A percentile compares a stretch with the other conserved stretches of the same genome.
Conservation (phyloP, 1,284 basidiomycete genomes). For the Entoloma clypeatum region DNA sequence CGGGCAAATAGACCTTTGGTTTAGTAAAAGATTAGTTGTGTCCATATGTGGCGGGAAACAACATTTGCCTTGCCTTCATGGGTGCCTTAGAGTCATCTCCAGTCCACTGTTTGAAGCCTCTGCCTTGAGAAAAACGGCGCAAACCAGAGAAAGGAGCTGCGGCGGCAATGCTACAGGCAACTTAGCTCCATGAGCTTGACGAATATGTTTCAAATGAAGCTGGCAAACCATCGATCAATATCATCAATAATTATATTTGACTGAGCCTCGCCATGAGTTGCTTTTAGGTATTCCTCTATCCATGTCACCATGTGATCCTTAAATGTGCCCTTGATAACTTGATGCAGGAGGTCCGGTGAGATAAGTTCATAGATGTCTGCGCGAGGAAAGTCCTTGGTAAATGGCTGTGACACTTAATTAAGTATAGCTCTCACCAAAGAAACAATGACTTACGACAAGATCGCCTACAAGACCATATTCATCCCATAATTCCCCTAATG, state of each 20-base stretch:
- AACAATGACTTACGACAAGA: constrained; percentile 3
- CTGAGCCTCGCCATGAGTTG: too few relatives aligned
- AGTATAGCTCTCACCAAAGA: not conserved
- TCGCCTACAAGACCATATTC: constrained; percentile 8
- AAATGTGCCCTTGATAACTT: constrained; percentile 6
- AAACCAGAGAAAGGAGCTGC: constrained; percentile 4
- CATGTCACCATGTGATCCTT: too few relatives aligned
- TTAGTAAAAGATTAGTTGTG: too few relatives aligned
- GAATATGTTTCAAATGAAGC: too few relatives aligned
- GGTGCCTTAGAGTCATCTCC: constrained; percentile 10
- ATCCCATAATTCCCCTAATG: constrained; percentile 2
- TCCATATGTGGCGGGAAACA: not conserved
- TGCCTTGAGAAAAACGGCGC: constrained; percentile 5
- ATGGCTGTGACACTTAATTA: constrained; percentile 7
- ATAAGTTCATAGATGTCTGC: constrained; percentile 15
- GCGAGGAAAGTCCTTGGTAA: constrained; percentile 12
- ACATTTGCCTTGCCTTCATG: constrained; percentile 8
- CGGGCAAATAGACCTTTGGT: not conserved
- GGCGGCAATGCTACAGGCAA: too few relatives aligned
- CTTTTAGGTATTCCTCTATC: too few relatives aligned
- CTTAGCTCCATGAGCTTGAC: too few relatives aligned
- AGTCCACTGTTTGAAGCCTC: constrained; percentile 9
- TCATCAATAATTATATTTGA: too few relatives aligned
- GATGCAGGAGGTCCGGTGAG: constrained; percentile 11
- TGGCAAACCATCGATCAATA: too few relatives aligned